Evolutionary conservation across 768 basidiomycete genomes (phyloP).

Genomic region (Kwoniella sp.): DNA sequence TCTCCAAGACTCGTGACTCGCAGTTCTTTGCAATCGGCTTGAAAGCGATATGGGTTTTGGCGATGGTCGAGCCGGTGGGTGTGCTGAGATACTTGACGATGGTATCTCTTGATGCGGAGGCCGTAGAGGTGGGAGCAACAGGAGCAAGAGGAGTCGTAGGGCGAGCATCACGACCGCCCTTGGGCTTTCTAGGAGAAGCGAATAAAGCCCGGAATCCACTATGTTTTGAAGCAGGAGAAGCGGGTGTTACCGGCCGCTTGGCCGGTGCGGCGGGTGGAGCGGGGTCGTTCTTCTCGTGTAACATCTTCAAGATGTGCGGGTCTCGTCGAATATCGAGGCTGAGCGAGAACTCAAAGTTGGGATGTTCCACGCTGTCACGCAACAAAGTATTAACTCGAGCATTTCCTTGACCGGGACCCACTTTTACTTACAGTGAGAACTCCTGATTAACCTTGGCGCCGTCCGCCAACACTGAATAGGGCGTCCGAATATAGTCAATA

Average conservation of each 20-base stretch:
- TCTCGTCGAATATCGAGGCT: constrained; percentile 84
- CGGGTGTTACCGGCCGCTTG: constrained; percentile 62
- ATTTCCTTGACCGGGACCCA: background rate
- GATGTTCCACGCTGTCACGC: constrained; percentile 61
- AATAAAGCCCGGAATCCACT: constrained; percentile 54
- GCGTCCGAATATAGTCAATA: constrained; percentile 92
- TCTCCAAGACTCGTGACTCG: constrained; percentile 82
- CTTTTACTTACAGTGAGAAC: constrained; percentile 53
- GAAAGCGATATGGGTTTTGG: constrained; percentile 83
- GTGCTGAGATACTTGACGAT: constrained; percentile 51
- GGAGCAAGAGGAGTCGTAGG: constrained; percentile 26
- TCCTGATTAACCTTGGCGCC: constrained; percentile 55
- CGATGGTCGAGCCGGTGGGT: constrained; percentile 64
- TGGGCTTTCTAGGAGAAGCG: constrained; percentile 58
- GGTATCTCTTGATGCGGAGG: constrained; percentile 24
- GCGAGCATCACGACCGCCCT: constrained; percentile 31
- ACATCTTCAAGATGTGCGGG: constrained; percentile 68
- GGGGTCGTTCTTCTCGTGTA: constrained; percentile 66
- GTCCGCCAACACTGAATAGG: constrained; percentile 54
- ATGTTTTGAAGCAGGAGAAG: constrained; percentile 66
- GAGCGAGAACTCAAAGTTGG: constrained; percentile 91
- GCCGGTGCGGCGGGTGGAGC: constrained; percentile 58
- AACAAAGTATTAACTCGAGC: background rate
- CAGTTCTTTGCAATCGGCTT: constrained; percentile 81
- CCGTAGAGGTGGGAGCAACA: constrained; percentile 34